Evolutionary conservation across 2,329 filamentous ascomycete genomes (phyloP), one percentile per base, ranked within the genome.

Genomic region (Zopfia rhizophila): DNA sequence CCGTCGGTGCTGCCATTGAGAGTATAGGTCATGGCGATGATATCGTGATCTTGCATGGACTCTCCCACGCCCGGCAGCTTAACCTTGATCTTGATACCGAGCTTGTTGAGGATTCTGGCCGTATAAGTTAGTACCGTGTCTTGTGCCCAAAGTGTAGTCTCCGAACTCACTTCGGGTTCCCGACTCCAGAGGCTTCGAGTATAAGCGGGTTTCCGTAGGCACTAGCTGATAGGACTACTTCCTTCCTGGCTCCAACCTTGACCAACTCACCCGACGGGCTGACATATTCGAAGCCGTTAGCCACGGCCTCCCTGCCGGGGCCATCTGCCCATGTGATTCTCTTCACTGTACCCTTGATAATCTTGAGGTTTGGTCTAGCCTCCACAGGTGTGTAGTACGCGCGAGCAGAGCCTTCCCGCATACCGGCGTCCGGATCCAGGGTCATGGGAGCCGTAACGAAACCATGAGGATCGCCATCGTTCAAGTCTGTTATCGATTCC

Each of bases 361-460:
- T 44, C 11, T 69, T 54, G 11, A 69, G 55, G 35, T 73, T 74
- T 2, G 60, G 27, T 2, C 71, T 59, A 7, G 27, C 38, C 7
- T 53, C 28, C 5, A 67, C 38, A 1, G 66, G 61, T 10, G 66
- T 63, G 25, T 65, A 67, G 45, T 66, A 66, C 6, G 73, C 72
- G 6, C 72, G 55, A 2, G 72, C 73, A 29, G 75, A 68, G 56
- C 76, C 73, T 41, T 70, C 65, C 13, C 74, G 68, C 14, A 76
- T 51, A 51, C 70, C 63, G 10, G 58, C 47, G 3, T 58, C 55
- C 1, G 52, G 38, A 43, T 75, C 59, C 13, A 74, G 36, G 0
- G 72, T 76, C 43, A 58, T 64, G 1, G 72, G 68, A 45, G 60
- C 72, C 10, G 72, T 29, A 12, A 53, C 56, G 43, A 69, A 74